A percentile compares a stretch with the other conserved stretches of the same genome.
phyloP scores from a whole-genome alignment of 139 green algal genomes.

The Prasinococcaceae sp. region DNA sequence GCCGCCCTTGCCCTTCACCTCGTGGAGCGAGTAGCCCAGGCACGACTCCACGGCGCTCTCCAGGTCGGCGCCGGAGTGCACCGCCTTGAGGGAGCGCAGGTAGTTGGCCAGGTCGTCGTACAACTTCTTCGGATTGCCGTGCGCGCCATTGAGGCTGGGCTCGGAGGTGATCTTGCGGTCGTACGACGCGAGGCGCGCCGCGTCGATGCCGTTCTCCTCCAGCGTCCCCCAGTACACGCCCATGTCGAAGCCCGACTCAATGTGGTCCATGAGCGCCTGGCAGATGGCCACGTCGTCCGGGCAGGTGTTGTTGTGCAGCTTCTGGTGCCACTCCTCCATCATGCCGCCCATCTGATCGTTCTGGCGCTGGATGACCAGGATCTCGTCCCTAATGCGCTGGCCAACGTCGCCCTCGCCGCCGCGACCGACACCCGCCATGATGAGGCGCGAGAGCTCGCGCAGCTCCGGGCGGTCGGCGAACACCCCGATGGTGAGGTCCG shows the following conservation, averaged over 20 bases:
- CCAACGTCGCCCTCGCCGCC: conserved; percentile 66
- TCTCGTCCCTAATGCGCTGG: conserved; percentile 93
- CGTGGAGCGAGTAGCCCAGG: conserved; percentile 49
- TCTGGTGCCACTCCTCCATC: conserved; percentile 89
- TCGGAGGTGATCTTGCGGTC: conserved; percentile 74
- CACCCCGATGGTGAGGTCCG: conserved; percentile 48
- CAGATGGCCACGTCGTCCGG: conserved; percentile 97
- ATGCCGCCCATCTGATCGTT: conserved; percentile 60
- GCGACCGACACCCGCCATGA: conserved; percentile 73
- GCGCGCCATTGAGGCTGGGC: too few species aligned
- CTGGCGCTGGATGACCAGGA: conserved; percentile 93
- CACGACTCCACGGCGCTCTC: conserved; percentile 29
- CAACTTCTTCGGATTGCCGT: too few species aligned
- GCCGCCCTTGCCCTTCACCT: not conserved
- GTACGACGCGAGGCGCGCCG: conserved; percentile 75
- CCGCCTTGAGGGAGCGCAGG: conserved; percentile 76
- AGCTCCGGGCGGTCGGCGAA: conserved; percentile 16
- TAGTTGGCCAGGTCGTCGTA: conserved; percentile 94
- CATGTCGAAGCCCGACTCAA: conserved; percentile 63
- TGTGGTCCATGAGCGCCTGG: conserved; percentile 44
- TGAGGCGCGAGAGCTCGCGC: conserved; percentile 77
- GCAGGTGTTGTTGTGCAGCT: conserved; percentile 99
- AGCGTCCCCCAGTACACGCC: conserved; percentile 80
- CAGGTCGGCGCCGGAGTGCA: conserved; percentile 55
- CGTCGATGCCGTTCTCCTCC: conserved; percentile 62